Conservation (phyloP, 1,139 yeast species). For the Suhomyces guaymorum region DNA sequence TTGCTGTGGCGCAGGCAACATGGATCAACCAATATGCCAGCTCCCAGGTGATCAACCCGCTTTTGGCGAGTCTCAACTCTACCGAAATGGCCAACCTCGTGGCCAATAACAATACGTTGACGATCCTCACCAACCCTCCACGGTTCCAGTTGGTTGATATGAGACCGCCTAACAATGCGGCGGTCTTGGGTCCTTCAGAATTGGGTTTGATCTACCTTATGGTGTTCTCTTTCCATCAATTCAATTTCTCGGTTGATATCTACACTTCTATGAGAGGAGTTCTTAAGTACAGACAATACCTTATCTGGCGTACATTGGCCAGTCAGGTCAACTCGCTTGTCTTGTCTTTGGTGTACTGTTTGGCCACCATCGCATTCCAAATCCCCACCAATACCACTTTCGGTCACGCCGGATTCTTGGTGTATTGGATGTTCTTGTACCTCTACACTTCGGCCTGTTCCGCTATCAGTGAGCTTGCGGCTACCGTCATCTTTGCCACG, state of each 20-base stretch:
- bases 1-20: constrained; percentile 29
- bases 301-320: constrained; percentile 50
- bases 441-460: constrained; percentile 56
- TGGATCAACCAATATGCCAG: constrained; percentile 29
- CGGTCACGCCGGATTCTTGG: constrained; percentile 61
- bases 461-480: constrained; percentile 52
- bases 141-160: constrained; percentile 23
- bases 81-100: constrained; percentile 19
- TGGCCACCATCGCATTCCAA: constrained; percentile 63
- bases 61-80: constrained; percentile 19
- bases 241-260: constrained; percentile 27
- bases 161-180: constrained; percentile 24
- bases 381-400: constrained; percentile 53
- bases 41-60: constrained; percentile 22
- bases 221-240: constrained; percentile 37
- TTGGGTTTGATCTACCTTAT: constrained; percentile 37
- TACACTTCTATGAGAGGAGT: constrained; percentile 25
- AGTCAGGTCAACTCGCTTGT: constrained; percentile 52
- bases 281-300: constrained; percentile 45
- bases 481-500: constrained; percentile 33
- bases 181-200: constrained; percentile 35
- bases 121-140: constrained; percentile 24
- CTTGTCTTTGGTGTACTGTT: constrained; percentile 54
- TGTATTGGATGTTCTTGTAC: constrained; percentile 48
- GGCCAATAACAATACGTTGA: constrained; percentile 18